Conservation (phyloP, 768 basidiomycete genomes). For the Kwoniella sp. region DNA sequence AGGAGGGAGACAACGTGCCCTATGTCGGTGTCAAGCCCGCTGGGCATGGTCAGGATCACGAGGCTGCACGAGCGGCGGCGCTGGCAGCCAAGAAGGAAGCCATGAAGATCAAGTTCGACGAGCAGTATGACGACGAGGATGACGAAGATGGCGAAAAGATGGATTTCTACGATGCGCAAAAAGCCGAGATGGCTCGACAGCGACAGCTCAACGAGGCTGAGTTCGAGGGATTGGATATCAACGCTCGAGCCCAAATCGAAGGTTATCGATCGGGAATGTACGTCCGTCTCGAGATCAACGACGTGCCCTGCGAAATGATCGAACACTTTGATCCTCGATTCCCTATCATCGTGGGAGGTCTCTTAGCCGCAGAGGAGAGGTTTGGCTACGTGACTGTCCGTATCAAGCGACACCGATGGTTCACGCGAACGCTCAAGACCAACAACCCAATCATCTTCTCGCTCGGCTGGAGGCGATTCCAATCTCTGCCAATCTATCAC, state of each 20-base stretch:
- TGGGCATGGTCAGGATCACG: conserved; percentile 36
- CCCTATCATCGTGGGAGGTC: conserved; percentile 88
- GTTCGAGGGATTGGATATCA: conserved; percentile 75
- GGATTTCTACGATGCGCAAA: conserved; percentile 89
- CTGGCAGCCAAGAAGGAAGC: conserved; percentile 85
- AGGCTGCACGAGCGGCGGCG: conserved; percentile 55
- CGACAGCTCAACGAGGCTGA: conserved; percentile 79
- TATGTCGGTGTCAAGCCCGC: conserved; percentile 57
- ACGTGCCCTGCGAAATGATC: conserved; percentile 87
- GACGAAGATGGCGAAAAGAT: conserved; percentile 61
- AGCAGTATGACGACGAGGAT: conserved; percentile 89
- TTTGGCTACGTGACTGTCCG: conserved; percentile 94
- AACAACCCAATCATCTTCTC: conserved; percentile 96
- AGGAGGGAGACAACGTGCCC: conserved; percentile 57
- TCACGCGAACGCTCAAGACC: conserved; percentile 83
- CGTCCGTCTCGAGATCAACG: conserved; percentile 81
- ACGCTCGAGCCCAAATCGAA: conserved; percentile 79
- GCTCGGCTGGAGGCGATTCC: conserved; percentile 97
- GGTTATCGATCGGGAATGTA: conserved; percentile 89
- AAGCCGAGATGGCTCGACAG: conserved; percentile 86
- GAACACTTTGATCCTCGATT: conserved; percentile 89
- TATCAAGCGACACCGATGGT: conserved; percentile 96
- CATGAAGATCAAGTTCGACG: conserved; percentile 92
- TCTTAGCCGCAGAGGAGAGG: conserved; percentile 83
- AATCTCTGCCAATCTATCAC: conserved; percentile 90